A percentile compares a stretch with the other conserved stretches of the same genome.
These are phyloP conservation scores for Mortierella claussenii DNA, from an alignment of 192 early-diverging fungal species.

Conservation along the genomic window DNA sequence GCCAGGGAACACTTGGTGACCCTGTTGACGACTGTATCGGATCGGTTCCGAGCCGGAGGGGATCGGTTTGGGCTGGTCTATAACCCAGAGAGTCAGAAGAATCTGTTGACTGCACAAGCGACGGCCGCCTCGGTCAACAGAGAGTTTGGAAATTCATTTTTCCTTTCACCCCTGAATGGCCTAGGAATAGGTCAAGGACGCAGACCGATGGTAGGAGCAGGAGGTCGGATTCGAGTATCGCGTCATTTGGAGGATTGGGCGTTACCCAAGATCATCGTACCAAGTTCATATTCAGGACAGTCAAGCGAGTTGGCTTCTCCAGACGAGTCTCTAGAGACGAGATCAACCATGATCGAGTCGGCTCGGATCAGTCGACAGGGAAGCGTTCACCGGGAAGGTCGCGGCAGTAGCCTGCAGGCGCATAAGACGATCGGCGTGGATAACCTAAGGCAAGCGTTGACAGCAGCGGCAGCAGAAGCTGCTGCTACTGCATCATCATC, in stretches of 20 bases:
- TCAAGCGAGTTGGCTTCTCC: conserved; percentile 3
- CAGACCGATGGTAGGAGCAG: no score
- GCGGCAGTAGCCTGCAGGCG: neutral
- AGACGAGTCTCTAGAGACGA: conserved; percentile 8
- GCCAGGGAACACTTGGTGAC: conserved; percentile 42
- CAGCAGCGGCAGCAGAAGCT: no score
- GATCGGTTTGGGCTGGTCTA: conserved; percentile 21
- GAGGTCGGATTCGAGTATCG: conserved; percentile 38
- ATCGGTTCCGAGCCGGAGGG: conserved; percentile 38
- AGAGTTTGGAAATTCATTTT: conserved; percentile 16
- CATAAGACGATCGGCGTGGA: conserved; percentile 36
- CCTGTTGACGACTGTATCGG: conserved; percentile 38
- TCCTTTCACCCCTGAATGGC: conserved; percentile 6
- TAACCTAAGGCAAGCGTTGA: conserved; percentile 34
- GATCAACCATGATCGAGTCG: neutral
- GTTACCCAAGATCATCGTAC: conserved; percentile 25
- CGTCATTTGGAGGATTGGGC: conserved; percentile 48
- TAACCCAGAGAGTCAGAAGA: conserved; percentile 16
- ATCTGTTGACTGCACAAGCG: conserved; percentile 1
- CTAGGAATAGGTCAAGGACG: no score
- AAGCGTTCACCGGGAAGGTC: neutral
- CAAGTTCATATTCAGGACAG: conserved; percentile 5
- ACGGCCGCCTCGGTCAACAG: no score
- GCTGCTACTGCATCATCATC: no score
- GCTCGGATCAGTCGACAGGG: conserved; percentile 15